Evolutionary conservation across 192 early-diverging fungal genomes (phyloP), one percentile per base, ranked within the genome.

Genomic region (Coemansia sp.): DNA sequence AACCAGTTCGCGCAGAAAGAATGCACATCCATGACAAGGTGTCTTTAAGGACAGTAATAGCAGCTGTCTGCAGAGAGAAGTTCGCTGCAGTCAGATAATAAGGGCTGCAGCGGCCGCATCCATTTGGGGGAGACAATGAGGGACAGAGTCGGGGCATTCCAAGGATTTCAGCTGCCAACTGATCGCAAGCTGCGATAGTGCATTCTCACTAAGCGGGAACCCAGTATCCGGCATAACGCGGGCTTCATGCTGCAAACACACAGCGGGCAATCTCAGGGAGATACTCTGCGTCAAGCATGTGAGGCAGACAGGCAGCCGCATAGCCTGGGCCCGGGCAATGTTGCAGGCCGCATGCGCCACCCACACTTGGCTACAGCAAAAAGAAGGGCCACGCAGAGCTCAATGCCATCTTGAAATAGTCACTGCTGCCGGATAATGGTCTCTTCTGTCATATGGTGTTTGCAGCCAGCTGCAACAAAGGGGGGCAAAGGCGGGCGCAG

Each of bases 21-120:
- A 31, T 7, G 31, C 49, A 64, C 56, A 65, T 49, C 56, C 28
- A 32, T 30, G 30, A 7, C 31, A 57, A 32, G 30, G 32, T 53
- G 52, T 53, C 52, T 44, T 44, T 44, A 16, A 44, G 38, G 38
- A 9, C 14, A 14, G 38, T 44, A 44, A 44, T 16, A 44, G 38
- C 12, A 16, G 12, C 38, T 44, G 12, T 2, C 38, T 44, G 38
- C 16, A 14, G 38, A 16, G 38, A 9, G 14, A 44, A 4, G 38
- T 9, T 3, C 38, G 38, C 38, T 44, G 38, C 38, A 44, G 7
- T 3, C 38, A 10, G 38, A 44, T 34, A 44, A 16, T 44, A 44
- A 16, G 16, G 16, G 38, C 38, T 44, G 38, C 38, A 44, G 38
- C 38, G 2, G 38, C 14, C 14, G 38, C 38, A 44, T 44, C 12